A percentile compares a stretch with the other conserved stretches of the same genome.
Evolutionary conservation across 768 basidiomycete genomes (phyloP).

Genomic region (Leccinum truebloodii): DNA sequence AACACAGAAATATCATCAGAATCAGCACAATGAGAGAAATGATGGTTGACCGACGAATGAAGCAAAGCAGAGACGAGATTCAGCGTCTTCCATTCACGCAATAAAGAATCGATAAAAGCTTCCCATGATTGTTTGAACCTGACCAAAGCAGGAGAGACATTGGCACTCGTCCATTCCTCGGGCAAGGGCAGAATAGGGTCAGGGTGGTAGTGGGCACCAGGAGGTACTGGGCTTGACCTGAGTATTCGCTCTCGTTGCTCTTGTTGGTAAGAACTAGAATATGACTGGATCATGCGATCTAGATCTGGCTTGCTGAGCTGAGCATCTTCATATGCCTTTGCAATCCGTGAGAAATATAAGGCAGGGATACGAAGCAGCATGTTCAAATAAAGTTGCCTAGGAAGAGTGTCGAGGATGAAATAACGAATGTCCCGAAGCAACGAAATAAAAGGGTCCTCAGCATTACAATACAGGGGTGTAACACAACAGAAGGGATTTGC

Average conservation of each 20-base stretch:
- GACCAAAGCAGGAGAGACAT: slow-evolving; percentile 62
- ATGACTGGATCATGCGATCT: slow-evolving; percentile 45
- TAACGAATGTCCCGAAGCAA: slow-evolving; percentile 24
- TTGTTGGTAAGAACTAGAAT: slow-evolving; percentile 23
- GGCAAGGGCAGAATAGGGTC: slow-evolving; percentile 43
- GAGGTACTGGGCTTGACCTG: slow-evolving; percentile 31
- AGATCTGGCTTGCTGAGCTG: slow-evolving; percentile 77
- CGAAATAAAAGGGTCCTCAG: slow-evolving; percentile 14
- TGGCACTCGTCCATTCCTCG: slow-evolving; percentile 50
- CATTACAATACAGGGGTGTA: slow-evolving; percentile 15
- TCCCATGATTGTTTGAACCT: slow-evolving; percentile 73
- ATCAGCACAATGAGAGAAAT: neutral
- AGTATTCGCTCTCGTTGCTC: slow-evolving; percentile 15
- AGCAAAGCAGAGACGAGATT: slow-evolving; percentile 73
- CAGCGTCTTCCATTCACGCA: slow-evolving; percentile 74
- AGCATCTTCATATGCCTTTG: slow-evolving; percentile 74
- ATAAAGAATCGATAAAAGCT: slow-evolving; percentile 64
- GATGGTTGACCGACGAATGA: slow-evolving; percentile 40
- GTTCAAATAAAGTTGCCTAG: slow-evolving; percentile 45
- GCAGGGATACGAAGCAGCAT: slow-evolving; percentile 70
- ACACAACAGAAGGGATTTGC: slow-evolving; percentile 27
- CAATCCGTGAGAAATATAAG: slow-evolving; percentile 78
- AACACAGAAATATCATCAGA: neutral
- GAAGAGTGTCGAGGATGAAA: slow-evolving; percentile 39
- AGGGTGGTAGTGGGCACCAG: slow-evolving; percentile 25